Conservation (phyloP, 1,284 basidiomycete genomes). For the Trametes pubescens region DNA sequence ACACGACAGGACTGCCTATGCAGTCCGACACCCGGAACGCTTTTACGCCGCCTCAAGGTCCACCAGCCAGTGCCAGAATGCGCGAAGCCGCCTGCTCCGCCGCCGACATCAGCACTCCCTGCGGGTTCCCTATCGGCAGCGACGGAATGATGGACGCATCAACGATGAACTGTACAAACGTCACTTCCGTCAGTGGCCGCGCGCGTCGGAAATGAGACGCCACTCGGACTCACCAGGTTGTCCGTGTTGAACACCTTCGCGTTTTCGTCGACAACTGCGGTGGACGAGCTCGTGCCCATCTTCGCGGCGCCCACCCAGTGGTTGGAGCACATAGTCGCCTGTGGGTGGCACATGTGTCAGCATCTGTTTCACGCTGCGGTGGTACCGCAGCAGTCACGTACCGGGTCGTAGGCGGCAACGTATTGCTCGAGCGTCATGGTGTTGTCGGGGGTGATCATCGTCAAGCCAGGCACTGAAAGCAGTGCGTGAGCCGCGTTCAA, state of each 20-base stretch:
- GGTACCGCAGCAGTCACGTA: conserved; percentile 31
- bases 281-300: conserved; percentile 50
- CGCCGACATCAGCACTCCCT: conserved; percentile 60
- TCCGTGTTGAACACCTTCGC: conserved; percentile 64
- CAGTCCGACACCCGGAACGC: not conserved
- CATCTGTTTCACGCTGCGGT: not conserved
- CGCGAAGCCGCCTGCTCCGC: conserved; percentile 63
- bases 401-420: conserved; percentile 58
- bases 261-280: conserved; percentile 63
- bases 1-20: not conserved
- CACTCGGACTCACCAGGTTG: conserved; percentile 53
- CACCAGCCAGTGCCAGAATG: conserved; percentile 62
- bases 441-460: conserved; percentile 66
- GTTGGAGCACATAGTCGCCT: conserved; percentile 57
- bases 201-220: not conserved
- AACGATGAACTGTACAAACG: conserved; percentile 46
- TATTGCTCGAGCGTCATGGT: conserved; percentile 60
- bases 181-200: conserved; percentile 25
- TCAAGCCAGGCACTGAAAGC: conserved; percentile 54
- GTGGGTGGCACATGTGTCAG: not conserved
- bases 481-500: not conserved
- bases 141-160: conserved; percentile 52
- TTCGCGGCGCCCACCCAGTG: conserved; percentile 65
- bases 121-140: conserved; percentile 61
- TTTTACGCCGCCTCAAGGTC: conserved; percentile 45